Base-by-base conservation (phyloP, 805 yeast genomes). In the Candida maesae region DNA sequence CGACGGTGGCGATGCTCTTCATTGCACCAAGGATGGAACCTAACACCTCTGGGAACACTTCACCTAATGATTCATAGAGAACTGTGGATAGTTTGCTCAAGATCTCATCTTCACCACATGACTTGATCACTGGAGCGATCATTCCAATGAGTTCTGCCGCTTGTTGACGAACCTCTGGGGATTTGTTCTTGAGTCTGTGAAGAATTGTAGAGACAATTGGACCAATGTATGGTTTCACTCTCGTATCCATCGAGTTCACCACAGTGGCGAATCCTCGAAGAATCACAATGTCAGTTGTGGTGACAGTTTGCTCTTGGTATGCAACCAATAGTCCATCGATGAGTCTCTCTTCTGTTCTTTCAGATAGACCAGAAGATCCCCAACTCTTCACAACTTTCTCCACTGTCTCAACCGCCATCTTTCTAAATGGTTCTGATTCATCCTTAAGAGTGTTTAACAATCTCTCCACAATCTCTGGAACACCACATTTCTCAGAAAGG, bases 1-100 rank as follows among this genome's bases (percentile, higher is more conserved):
- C 71, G 15, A 73, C 76, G 2, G 70, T 63, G 15, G 87, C 74
- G 29, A 90, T 80, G 11, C 78, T 65, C 39, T 73, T 63, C 51
- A 91, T 62, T 0, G 95, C 95, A 14, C 75, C 74, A 13, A 93
- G 65, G 2, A 91, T 74, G 0, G 96, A 84, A 0, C 95, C 97
- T 34, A 93, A 67, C 2, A 89, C 97, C 38, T 89, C 96, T 0
- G 99, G 99, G 50, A 80, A 88, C 6, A 84, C 91, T 58, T 93
- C 99, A 15, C 99, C 99, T 9, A 93, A 69, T 12, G 93, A 84
- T 60, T 93, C 99, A 59, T 84, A 88, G 25, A 93, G 66, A 13
- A 90, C 81, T 17, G 84, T 73, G 5, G 89, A 80, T 39, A 91
- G 65, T 52, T 84, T 84, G 41, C 72, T 71, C 46, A 91, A 57